Percentiles rank a stretch among this genome's conserved stretches.
These are phyloP conservation scores for Schizothecium vesticola DNA, from an alignment of 495 filamentous ascomycete genomes.

Conservation along the genomic window DNA sequence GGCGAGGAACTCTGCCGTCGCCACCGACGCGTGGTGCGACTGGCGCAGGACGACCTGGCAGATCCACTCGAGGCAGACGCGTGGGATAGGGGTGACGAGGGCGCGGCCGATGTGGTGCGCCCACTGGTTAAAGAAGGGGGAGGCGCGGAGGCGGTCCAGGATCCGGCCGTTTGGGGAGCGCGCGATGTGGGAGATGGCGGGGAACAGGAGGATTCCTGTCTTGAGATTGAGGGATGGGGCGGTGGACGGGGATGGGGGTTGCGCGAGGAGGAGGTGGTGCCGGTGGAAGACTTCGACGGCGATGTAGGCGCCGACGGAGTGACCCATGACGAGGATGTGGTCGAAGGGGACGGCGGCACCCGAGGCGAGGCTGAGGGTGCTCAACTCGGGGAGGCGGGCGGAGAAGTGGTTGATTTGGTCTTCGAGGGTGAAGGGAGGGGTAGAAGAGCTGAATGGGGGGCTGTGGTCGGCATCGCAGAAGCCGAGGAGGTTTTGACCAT, in stretches of 20 bases:
- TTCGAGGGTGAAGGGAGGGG: slow-evolving; percentile 48
- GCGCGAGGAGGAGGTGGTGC: slow-evolving; percentile 30
- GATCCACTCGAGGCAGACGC: slow-evolving; percentile 34
- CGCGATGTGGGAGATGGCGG: slow-evolving; percentile 71
- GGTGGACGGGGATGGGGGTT: slow-evolving; percentile 14
- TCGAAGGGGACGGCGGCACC: slow-evolving; percentile 26
- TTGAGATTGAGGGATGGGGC: slow-evolving; percentile 17
- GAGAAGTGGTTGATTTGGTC: slow-evolving; percentile 55
- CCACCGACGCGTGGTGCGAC: slow-evolving; percentile 50
- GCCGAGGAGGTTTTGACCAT: slow-evolving; percentile 67
- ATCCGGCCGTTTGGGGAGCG: slow-evolving; percentile 57
- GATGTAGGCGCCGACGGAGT: slow-evolving; percentile 78
- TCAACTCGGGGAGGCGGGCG: slow-evolving; percentile 29
- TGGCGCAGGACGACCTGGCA: slow-evolving; percentile 49
- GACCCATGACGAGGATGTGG: slow-evolving; percentile 71
- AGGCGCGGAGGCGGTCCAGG: slow-evolving; percentile 46
- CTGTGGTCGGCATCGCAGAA: slow-evolving; percentile 53
- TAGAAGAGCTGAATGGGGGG: slow-evolving; percentile 30
- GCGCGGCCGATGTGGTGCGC: slow-evolving; percentile 47
- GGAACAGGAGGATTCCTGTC: slow-evolving; percentile 67
- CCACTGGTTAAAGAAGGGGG: slow-evolving; percentile 50
- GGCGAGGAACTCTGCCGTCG: slow-evolving; percentile 59
- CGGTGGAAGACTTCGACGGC: slow-evolving; percentile 64
- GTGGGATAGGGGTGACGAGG: slow-evolving; percentile 45
- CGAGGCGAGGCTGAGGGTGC: not conserved